A percentile compares a stretch with the other conserved stretches of the same genome.
phyloP scores from a whole-genome alignment of 176 grass and related monocot species.

The Raddia distichophylla region DNA sequence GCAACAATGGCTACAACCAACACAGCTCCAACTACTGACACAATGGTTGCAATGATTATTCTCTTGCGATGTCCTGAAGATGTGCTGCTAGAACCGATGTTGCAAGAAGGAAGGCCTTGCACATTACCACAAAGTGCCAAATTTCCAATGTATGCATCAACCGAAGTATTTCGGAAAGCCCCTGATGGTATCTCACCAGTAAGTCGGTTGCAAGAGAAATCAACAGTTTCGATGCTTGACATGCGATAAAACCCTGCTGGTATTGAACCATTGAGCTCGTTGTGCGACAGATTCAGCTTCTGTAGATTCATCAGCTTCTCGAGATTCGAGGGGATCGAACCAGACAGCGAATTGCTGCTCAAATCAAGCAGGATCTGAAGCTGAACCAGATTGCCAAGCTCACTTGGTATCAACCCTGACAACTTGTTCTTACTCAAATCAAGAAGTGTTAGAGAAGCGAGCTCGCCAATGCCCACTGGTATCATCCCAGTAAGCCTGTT shows the following conservation, averaged over 20 bases:
- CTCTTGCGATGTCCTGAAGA: conserved; percentile 61
- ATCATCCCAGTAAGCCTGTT: conserved; percentile 60
- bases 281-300: conserved; percentile 79
- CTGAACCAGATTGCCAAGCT: conserved; percentile 66
- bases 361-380: conserved; percentile 84
- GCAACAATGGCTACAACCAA: conserved; percentile 44
- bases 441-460: conserved; percentile 42
- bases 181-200: conserved; percentile 62
- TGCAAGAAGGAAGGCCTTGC: conserved; percentile 59
- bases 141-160: conserved; percentile 62
- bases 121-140: conserved; percentile 74
- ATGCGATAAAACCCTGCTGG: conserved; percentile 55
- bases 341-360: conserved; percentile 79
- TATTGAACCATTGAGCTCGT: conserved; percentile 66
- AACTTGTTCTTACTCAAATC: conserved; percentile 79
- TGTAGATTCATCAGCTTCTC: conserved; percentile 51
- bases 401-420: conserved; percentile 65
- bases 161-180: conserved; percentile 54
- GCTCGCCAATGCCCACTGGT: conserved; percentile 43
- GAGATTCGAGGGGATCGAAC: conserved; percentile 66
- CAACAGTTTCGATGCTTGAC: conserved; percentile 74
- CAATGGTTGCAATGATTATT: conserved; percentile 61
- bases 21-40: conserved; percentile 55
- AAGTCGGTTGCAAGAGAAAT: conserved; percentile 92
- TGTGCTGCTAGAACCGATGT: conserved; percentile 25